These are phyloP conservation scores for Medicago arabica DNA, from an alignment of 306 rosid genomes.

Conservation along the genomic window DNA sequence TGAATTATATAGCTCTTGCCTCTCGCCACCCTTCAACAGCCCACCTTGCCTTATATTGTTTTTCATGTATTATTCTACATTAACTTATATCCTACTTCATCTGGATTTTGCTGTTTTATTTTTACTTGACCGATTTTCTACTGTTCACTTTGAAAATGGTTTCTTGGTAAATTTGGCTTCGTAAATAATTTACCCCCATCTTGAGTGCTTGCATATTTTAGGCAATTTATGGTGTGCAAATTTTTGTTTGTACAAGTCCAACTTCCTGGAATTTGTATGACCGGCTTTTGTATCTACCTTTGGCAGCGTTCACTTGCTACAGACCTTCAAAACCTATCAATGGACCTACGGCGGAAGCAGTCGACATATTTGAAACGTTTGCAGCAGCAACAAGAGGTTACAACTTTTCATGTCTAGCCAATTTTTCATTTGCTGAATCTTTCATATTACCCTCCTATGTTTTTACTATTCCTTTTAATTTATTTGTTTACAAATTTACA, in stretches of 20 bases:
- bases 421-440: constrained; percentile 3
- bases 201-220: constrained; percentile 7
- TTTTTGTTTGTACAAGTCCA: neutral
- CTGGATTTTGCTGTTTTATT: constrained; percentile 3
- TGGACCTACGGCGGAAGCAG: constrained; percentile 78
- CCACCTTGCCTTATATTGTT: constrained; percentile 3
- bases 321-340: constrained; percentile 79
- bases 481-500: neutral
- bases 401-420: constrained; percentile 28
- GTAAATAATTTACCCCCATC: neutral
- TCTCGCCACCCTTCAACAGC: neutral
- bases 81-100: constrained; percentile 9
- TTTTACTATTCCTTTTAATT: constrained; percentile 5
- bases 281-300: constrained; percentile 44
- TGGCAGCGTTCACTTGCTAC: constrained; percentile 73
- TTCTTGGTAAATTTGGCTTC: constrained; percentile 10
- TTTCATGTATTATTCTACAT: constrained; percentile 10
- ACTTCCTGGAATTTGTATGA: constrained; percentile 34
- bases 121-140: constrained; percentile 24
- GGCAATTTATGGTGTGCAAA: constrained; percentile 11
- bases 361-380: constrained; percentile 71
- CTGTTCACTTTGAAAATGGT: neutral
- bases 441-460: neutral
- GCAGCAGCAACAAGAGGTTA: constrained; percentile 81
- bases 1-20: constrained; percentile 31